Conservation (phyloP, 169 alveolate species). For the Neospora caninum region DNA sequence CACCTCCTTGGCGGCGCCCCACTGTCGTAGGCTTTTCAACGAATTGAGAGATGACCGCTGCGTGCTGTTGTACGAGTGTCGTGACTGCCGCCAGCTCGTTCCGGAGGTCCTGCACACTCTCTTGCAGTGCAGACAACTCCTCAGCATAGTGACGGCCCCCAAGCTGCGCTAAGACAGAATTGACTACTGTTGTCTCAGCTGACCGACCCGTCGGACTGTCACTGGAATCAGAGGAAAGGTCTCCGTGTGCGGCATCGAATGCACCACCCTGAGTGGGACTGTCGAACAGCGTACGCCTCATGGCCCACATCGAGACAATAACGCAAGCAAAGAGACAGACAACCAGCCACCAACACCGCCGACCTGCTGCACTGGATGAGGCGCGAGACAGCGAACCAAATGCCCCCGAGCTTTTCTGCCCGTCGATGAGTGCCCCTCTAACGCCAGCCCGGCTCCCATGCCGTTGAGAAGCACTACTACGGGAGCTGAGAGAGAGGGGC, state of each 20-base stretch:
- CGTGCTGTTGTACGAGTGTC: constrained; percentile 19
- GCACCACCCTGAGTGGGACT: too few relatives aligned
- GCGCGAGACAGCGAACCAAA: neutral
- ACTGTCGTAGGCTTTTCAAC: neutral
- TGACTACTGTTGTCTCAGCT: neutral
- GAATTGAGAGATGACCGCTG: neutral
- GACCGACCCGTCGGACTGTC: neutral
- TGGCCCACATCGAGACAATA: neutral
- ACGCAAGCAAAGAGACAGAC: neutral
- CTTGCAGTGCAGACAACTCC: neutral
- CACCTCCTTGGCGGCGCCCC: constrained; percentile 12
- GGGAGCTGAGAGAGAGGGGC: neutral
- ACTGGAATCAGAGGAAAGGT: neutral
- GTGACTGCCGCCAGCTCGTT: constrained; percentile 16
- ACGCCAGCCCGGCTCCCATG: neutral
- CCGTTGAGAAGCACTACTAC: neutral
- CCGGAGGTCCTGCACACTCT: constrained; percentile 15
- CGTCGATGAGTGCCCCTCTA: neutral
- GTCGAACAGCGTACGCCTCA: neutral
- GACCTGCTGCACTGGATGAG: neutral
- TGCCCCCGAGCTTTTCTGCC: neutral
- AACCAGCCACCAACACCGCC: neutral
- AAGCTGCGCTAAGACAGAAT: neutral
- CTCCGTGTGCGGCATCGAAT: neutral
- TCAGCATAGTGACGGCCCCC: neutral